phyloP scores from a whole-genome alignment of 148 eudicot species.

The Polygonum maritimum region DNA sequence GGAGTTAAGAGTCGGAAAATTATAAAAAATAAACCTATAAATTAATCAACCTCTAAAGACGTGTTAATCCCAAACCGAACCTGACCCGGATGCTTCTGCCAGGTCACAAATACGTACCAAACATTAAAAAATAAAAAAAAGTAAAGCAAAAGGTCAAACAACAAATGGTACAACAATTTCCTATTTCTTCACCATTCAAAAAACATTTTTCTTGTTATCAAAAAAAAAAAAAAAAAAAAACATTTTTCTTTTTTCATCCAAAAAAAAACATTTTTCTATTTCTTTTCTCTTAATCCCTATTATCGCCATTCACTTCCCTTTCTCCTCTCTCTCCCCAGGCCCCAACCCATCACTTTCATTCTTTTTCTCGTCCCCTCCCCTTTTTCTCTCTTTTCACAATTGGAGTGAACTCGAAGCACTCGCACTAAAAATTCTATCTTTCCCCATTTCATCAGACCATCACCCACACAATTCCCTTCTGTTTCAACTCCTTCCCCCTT shows the following conservation, averaged over 20 bases:
- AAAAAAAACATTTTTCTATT: not conserved
- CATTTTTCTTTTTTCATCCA: too few relatives aligned
- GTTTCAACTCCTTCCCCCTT: not conserved
- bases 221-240: not conserved
- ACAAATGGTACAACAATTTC: not conserved
- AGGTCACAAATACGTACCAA: not conserved
- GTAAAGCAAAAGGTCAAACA: slow-evolving; percentile 6
- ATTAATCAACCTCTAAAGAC: not conserved
- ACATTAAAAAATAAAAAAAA: not conserved
- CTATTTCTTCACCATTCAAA: not conserved
- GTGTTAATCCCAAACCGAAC: not conserved
- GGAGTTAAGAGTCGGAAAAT: too few relatives aligned
- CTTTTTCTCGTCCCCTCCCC: not conserved
- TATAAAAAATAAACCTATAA: too few relatives aligned
- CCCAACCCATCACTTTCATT: not conserved
- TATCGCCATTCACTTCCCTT: slow-evolving; percentile 1
- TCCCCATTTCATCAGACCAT: not conserved
- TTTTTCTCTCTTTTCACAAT: not conserved
- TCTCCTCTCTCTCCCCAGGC: not conserved
- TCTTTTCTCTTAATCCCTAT: not conserved
- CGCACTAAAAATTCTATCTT: not conserved
- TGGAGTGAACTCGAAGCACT: slow-evolving; percentile 12
- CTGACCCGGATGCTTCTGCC: not conserved
- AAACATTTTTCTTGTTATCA: not conserved
- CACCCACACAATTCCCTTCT: not conserved